Base-by-base conservation (phyloP, 805 yeast species). In the Candida chilensis region DNA sequence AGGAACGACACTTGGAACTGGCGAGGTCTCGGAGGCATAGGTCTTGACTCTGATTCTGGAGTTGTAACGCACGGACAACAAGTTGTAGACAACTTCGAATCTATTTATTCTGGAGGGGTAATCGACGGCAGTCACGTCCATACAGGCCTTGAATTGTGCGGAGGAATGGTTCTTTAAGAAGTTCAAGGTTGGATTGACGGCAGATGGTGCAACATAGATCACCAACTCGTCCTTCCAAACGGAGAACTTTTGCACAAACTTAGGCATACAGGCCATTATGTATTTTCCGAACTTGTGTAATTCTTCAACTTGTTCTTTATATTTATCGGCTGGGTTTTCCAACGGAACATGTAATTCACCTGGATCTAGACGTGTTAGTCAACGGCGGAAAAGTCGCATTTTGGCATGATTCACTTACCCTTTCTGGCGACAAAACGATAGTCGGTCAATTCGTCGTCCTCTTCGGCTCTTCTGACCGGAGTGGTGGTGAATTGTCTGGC, bases 221-320 rank as follows among this genome's bases (percentile, higher is more conserved):
- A 79, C 71, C 52, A 85, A 71, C 58, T 85, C 95, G 50, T 85
- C 94, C 57, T 85, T 85, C 95, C 94, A 85, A 29, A 85, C 95
- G 5, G 84, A 66, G 45, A 83, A 85, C 52, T 80, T 80, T 60
- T 85, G 94, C 38, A 85, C 69, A 48, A 61, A 82, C 54, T 83
- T 85, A 28, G 95, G 95, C 59, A 85, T 50, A 38, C 83, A 72
- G 6, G 84, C 68, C 69, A 80, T 78, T 40, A 85, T 52, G 50
- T 85, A 85, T 33, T 73, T 69, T 17, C 95, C 95, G 54, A 81
- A 85, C 56, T 75, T 74, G 62, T 82, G 94, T 37, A 84, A 65
- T 41, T 80, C 85, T 48, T 77, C 88, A 31, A 57, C 54, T 36
- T 71, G 76, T 40, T 71, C 82, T 45, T 61, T 62, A 58, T 76